Conservation (phyloP, 2,329 filamentous ascomycete species). For the Penicillium capsulatum region DNA sequence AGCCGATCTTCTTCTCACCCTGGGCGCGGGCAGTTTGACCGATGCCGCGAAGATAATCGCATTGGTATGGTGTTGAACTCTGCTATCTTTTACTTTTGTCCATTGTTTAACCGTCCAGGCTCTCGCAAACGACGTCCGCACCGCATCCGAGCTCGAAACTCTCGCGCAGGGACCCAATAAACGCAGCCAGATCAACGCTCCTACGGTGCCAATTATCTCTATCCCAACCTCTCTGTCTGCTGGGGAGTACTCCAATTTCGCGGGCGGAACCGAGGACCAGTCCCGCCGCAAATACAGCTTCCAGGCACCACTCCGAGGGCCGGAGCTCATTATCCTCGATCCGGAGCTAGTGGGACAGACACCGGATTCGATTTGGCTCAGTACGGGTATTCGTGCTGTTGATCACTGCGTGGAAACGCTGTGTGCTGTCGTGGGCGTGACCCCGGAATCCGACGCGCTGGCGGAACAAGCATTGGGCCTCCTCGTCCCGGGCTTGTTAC, state of each 20-base stretch:
- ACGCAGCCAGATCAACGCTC: background rate
- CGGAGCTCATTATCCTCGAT: constrained; percentile 55
- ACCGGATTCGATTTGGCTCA: constrained; percentile 53
- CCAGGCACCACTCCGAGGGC: constrained; percentile 38
- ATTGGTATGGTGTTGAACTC: no score
- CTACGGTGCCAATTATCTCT: constrained; percentile 29
- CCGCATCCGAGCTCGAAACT: no score
- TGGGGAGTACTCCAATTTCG: constrained; percentile 42
- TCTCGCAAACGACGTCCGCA: no score
- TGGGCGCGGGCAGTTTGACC: constrained; percentile 53
- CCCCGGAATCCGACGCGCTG: constrained; percentile 33
- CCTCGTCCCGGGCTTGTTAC: constrained; percentile 44
- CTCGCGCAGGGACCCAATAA: no score
- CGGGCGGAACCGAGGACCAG: constrained; percentile 37
- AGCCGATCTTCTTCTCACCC: constrained; percentile 50
- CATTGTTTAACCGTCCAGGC: no score
- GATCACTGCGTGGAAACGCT: constrained; percentile 58
- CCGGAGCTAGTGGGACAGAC: constrained; percentile 51
- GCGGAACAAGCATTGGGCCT: constrained; percentile 39
- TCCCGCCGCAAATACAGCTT: constrained; percentile 39
- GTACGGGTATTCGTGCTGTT: constrained; percentile 54
- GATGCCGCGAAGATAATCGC: constrained; percentile 53
- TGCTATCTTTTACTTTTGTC: no score
- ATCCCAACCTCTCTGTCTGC: constrained; percentile 43
- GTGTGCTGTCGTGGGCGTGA: constrained; percentile 40